A percentile compares a stretch with the other conserved stretches of the same genome.
Conservation (phyloP, 306 rosid species). For the Cicer chorassanicum region DNA sequence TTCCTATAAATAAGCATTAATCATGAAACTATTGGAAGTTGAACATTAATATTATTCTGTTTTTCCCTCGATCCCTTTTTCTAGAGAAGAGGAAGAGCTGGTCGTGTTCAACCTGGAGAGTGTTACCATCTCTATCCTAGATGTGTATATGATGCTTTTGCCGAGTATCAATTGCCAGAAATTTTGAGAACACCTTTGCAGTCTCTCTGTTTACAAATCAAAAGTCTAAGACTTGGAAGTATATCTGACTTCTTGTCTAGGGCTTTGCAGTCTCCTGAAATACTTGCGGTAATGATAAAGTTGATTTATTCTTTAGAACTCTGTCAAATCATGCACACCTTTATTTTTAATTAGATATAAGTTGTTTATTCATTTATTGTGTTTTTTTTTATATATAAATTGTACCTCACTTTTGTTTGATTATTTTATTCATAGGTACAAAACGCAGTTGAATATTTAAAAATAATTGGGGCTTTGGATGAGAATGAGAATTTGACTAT, state of each 20-base stretch:
- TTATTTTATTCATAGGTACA: conserved; percentile 67
- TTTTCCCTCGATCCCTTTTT: conserved; percentile 34
- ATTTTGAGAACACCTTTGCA: conserved; percentile 96
- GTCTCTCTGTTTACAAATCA: conserved; percentile 95
- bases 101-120: conserved; percentile 94
- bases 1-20: not conserved
- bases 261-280: conserved; percentile 95
- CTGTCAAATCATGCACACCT: conserved; percentile 17
- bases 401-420: conserved; percentile 41
- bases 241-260: conserved; percentile 88
- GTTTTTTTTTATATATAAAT: conserved; percentile 36
- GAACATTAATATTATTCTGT: conserved; percentile 28
- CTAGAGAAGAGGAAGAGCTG: conserved; percentile 99
- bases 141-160: conserved; percentile 82
- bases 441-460: conserved; percentile 89
- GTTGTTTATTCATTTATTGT: conserved; percentile 20
- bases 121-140: conserved; percentile 95
- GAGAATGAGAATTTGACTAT: conserved; percentile 81
- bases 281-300: conserved; percentile 68
- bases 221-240: conserved; percentile 91
- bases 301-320: conserved; percentile 40
- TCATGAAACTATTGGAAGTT: conserved; percentile 31
- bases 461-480: conserved; percentile 87
- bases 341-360: conserved; percentile 1
- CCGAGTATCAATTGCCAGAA: conserved; percentile 93